phyloP scores from a whole-genome alignment of 352 stramenopile species.

The Globisporangium polare region DNA sequence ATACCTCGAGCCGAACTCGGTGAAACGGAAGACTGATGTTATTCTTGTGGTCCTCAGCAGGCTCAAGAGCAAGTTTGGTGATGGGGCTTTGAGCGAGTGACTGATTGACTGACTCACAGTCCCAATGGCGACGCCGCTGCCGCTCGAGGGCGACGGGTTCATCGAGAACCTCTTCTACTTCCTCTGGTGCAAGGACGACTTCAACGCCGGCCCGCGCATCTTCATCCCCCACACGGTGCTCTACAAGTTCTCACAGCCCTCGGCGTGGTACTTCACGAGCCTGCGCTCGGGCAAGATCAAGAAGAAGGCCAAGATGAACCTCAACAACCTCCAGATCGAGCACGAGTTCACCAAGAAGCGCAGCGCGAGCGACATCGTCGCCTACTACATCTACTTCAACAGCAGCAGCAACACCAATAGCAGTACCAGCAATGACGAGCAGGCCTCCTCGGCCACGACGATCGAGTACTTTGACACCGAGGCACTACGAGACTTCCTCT shows the following conservation, averaged over 20 bases:
- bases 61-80: background rate
- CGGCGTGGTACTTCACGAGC: constrained; percentile 95
- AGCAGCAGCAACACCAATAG: background rate
- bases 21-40: background rate
- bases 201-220: constrained; percentile 80
- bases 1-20: no score
- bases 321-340: constrained; percentile 92
- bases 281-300: constrained; percentile 82
- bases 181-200: constrained; percentile 90
- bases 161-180: constrained; percentile 89
- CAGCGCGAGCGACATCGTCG: constrained; percentile 82
- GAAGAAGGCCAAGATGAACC: constrained; percentile 89
- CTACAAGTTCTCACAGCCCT: constrained; percentile 90
- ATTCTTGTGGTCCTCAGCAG: background rate
- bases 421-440: constrained; percentile 1
- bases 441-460: constrained; percentile 23
- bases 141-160: constrained; percentile 84
- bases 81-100: background rate
- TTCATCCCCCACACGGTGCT: constrained; percentile 93
- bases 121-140: constrained; percentile 56
- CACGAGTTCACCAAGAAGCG: constrained; percentile 91
- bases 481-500: constrained; percentile 91
- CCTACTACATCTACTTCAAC: constrained; percentile 85
- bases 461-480: constrained; percentile 94
- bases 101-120: background rate